Percentiles rank a stretch among this genome's conserved stretches.
Conservation (phyloP, 1,139 yeast genomes). For the Wickerhamomyces sp. region DNA sequence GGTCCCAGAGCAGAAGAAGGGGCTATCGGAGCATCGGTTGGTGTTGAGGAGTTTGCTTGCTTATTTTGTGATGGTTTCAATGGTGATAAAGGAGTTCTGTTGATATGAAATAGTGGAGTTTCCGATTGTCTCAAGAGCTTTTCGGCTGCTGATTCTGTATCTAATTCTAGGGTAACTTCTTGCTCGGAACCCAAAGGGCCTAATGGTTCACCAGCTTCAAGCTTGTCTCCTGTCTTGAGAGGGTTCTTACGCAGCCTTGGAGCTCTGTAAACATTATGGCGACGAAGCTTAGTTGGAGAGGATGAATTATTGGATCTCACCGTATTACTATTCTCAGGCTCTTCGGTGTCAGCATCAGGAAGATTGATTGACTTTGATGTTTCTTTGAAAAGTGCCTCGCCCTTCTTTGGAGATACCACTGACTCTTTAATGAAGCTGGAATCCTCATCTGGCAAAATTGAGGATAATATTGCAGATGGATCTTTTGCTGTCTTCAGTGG, state of each 20-base stretch:
- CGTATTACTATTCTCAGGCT: constrained; percentile 2
- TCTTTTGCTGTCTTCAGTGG: constrained; percentile 13
- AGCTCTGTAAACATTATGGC: constrained; percentile 37
- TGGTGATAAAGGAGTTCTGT: constrained; percentile 24
- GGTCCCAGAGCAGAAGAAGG: constrained; percentile 8
- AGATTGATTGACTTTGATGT: constrained; percentile 4
- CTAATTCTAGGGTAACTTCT: constrained; percentile 5
- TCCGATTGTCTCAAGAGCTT: constrained; percentile 37
- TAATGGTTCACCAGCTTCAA: constrained; percentile 24
- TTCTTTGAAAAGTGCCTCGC: constrained; percentile 23
- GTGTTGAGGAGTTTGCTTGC: constrained; percentile 4
- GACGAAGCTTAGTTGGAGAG: constrained; percentile 33
- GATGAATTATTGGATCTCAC: constrained; percentile 9
- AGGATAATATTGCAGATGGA: constrained; percentile 24
- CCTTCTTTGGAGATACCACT: constrained; percentile 19
- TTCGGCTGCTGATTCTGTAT: constrained; percentile 22
- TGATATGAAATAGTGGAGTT: constrained; percentile 48
- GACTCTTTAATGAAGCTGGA: constrained; percentile 16
- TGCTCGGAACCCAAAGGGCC: constrained; percentile 40
- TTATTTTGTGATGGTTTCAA: constrained; percentile 9
- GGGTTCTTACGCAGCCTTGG: constrained; percentile 34
- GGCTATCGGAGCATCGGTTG: not conserved
- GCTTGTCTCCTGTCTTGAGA: not conserved
- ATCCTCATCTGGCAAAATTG: constrained; percentile 25
- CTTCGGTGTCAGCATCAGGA: constrained; percentile 5